Base-by-base conservation (phyloP, 2,329 filamentous ascomycete species). In the Chrysosphaeria jannelii region DNA sequence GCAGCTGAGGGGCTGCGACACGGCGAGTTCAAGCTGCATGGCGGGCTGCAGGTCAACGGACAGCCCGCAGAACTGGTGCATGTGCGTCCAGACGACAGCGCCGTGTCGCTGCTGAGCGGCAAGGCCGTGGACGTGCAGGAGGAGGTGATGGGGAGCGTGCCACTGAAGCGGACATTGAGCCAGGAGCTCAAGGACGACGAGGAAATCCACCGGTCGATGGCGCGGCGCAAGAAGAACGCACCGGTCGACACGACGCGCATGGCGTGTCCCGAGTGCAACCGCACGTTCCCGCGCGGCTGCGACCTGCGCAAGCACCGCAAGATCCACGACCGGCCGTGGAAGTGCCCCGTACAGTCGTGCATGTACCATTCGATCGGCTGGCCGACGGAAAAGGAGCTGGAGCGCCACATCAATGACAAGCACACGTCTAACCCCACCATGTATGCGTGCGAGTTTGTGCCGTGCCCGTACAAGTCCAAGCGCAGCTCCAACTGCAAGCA, bases 301-400 rank as follows among this genome's bases (percentile, higher is more conserved):
- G 85, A 97, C 42, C 52, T 93, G 28, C 91, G 78, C 33, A 93
- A 93, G 53, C 85, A 97, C 46, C 72, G 89, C 49, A 97, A 93
- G 54, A 93, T 81, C 0, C 85, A 97, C 44, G 78, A 75, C 26
- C 72, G 85, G 17, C 85, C 81, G 7, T 91, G 74, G 71, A 97
- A 97, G 51, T 97, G 85, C 45, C 58, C 65, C 5, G 52, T 74
- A 12, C 39, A 57, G 19, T 65, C 60, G 21, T 93, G 85, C 70
- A 89, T 88, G 41, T 93, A 90, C 44, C 64, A 72, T 41, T 59
- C 69, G 16, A 64, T 72, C 35, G 85, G 85, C 23, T 93, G 81
- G 72, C 81, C 85, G 4, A 93, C 85, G 0, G 79, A 93, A 47
- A 93, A 97, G 48, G 85, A 93, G 48, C 72, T 79, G 46, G 79